Evolutionary conservation across 495 filamentous ascomycete genomes (phyloP).

Genomic region (Pseudoneurospora amorphoporcata): DNA sequence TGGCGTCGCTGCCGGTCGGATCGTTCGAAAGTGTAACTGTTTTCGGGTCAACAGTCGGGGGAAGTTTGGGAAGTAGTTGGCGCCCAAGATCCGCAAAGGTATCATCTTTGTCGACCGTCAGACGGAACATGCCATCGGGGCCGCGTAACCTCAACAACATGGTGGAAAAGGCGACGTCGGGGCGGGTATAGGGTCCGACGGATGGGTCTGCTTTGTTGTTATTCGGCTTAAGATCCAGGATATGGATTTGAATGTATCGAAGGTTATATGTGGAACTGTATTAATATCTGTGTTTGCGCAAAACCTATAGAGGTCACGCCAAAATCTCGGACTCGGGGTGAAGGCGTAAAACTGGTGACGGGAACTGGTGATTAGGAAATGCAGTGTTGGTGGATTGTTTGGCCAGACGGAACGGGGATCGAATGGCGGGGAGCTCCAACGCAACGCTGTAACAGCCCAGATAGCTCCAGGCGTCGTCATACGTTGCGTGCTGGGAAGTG

Average conservation of each 20-base stretch:
- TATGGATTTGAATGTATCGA: background rate
- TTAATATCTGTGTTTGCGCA: background rate
- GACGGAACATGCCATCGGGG: constrained; percentile 60
- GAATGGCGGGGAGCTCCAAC: constrained; percentile 1
- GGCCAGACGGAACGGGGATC: background rate
- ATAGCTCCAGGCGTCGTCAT: constrained; percentile 17
- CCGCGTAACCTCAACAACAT: constrained; percentile 64
- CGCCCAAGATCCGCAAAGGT: constrained; percentile 41
- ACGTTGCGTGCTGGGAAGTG: constrained; percentile 2
- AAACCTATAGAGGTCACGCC: background rate
- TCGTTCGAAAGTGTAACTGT: constrained; percentile 74
- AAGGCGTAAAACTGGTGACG: background rate
- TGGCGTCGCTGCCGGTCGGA: constrained; percentile 63
- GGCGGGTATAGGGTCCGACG: background rate
- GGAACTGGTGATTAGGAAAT: background rate
- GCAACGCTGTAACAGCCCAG: background rate
- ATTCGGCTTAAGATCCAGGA: background rate
- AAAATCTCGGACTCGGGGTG: background rate
- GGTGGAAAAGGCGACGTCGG: constrained; percentile 1
- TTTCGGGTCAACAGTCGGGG: constrained; percentile 54
- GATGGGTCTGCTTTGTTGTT: background rate
- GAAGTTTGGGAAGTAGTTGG: constrained; percentile 38
- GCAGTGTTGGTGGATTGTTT: background rate
- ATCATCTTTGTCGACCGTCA: constrained; percentile 50
- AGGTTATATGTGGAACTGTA: background rate